Evolutionary conservation across 2,329 filamentous ascomycete genomes (phyloP).

Genomic region (Claviceps sorghi): DNA sequence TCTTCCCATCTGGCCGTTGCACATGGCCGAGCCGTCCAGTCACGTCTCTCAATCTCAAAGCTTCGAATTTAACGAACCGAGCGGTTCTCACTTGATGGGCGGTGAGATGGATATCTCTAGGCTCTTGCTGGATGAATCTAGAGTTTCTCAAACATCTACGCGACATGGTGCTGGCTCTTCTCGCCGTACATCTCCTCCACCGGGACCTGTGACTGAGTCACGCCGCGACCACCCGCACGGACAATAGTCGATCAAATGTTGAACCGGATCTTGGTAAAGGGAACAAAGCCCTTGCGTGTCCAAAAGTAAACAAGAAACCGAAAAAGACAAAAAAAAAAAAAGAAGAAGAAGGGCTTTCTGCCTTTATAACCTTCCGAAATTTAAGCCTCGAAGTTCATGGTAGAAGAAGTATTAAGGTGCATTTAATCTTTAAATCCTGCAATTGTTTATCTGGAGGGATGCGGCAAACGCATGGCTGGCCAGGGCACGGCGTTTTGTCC

Average conservation of each 20-base stretch:
- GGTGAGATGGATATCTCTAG: slow-evolving; percentile 50
- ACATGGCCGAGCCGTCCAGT: slow-evolving; percentile 18
- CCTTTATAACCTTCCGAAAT: neutral
- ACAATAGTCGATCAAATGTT: slow-evolving; percentile 8
- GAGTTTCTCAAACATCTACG: slow-evolving; percentile 13
- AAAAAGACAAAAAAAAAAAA: neutral
- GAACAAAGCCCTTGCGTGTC: neutral
- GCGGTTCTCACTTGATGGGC: slow-evolving; percentile 25
- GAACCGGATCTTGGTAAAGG: neutral
- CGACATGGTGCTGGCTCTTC: slow-evolving; percentile 15
- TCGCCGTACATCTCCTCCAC: slow-evolving; percentile 13
- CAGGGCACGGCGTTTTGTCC: neutral
- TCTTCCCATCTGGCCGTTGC: slow-evolving; percentile 26
- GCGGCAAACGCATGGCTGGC: neutral
- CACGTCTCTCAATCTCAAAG: slow-evolving; percentile 13
- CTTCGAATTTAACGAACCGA: slow-evolving; percentile 31
- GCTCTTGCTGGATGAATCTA: slow-evolving; percentile 40
- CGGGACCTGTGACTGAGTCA: slow-evolving; percentile 7
- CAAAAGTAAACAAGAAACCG: neutral
- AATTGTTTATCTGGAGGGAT: too few relatives aligned
- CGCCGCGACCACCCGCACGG: slow-evolving; percentile 9
- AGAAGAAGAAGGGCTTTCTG: neutral
- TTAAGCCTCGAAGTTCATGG: neutral
- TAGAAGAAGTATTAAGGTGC: neutral
- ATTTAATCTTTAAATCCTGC: too few relatives aligned